These are phyloP conservation scores for Beauveria australis DNA, from an alignment of 2,329 filamentous ascomycete genomes.

Conservation along the genomic window DNA sequence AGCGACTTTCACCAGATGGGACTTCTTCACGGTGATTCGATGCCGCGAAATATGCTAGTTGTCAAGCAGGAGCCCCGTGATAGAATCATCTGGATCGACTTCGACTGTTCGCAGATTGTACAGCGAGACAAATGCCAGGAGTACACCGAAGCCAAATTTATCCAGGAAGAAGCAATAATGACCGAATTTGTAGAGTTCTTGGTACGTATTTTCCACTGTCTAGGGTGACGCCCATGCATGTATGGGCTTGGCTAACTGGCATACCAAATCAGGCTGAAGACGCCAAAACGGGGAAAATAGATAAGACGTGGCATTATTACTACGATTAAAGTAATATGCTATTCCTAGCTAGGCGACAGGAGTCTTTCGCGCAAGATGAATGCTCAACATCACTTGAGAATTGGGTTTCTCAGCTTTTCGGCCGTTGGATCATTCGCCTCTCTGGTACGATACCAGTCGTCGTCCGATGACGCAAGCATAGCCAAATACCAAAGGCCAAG, in stretches of 20 bases:
- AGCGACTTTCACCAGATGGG: neutral
- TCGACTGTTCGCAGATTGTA: neutral
- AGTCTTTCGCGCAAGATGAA: no score
- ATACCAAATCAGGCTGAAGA: neutral
- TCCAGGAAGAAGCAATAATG: neutral
- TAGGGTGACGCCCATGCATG: neutral
- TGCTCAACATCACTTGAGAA: no score
- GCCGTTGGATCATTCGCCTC: no score
- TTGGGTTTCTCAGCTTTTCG: no score
- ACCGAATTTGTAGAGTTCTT: neutral
- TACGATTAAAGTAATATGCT: neutral
- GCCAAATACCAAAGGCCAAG: no score
- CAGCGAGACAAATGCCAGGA: neutral
- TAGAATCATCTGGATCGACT: neutral
- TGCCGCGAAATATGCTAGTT: neutral
- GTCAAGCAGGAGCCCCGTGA: neutral
- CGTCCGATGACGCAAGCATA: no score
- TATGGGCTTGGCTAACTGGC: neutral
- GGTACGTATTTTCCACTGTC: neutral
- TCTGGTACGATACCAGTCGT: no score
- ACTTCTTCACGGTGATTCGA: neutral
- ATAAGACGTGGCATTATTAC: neutral
- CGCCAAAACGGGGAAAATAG: neutral
- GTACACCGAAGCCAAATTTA: neutral
- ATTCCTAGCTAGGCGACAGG: no score